phyloP scores from a whole-genome alignment of 73 alveolate species.

The Symbiodinium natans region DNA sequence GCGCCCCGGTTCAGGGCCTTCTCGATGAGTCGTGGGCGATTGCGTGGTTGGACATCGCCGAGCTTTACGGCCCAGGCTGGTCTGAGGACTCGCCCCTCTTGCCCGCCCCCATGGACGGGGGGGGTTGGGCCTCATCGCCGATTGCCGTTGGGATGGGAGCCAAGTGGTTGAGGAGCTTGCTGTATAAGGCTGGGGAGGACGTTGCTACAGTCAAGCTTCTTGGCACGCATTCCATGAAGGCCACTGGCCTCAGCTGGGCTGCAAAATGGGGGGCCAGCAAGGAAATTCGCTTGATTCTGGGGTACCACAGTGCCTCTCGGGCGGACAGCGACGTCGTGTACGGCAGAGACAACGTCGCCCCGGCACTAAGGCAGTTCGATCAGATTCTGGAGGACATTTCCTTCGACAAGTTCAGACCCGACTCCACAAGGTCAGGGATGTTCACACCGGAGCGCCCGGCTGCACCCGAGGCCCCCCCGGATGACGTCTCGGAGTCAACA shows the following conservation, averaged over 20 bases:
- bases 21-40: background rate
- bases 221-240: background rate
- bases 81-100: background rate
- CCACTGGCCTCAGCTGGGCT: background rate
- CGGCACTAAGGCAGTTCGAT: no score
- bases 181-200: background rate
- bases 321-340: no score
- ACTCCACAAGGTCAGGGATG: no score
- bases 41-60: background rate
- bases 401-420: no score
- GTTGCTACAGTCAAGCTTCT: background rate
- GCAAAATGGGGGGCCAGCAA: background rate
- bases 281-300: background rate
- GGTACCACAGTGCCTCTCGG: no score
- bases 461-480: no score
- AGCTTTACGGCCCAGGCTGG: background rate
- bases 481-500: background rate
- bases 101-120: background rate
- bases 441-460: background rate
- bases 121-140: background rate
- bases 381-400: no score
- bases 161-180: background rate
- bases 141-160: background rate
- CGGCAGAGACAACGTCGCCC: no score
- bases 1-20: background rate